A percentile compares a stretch with the other conserved stretches of the same genome.
Conservation (phyloP, 768 basidiomycete species). For the Lactifluus echinatus region DNA sequence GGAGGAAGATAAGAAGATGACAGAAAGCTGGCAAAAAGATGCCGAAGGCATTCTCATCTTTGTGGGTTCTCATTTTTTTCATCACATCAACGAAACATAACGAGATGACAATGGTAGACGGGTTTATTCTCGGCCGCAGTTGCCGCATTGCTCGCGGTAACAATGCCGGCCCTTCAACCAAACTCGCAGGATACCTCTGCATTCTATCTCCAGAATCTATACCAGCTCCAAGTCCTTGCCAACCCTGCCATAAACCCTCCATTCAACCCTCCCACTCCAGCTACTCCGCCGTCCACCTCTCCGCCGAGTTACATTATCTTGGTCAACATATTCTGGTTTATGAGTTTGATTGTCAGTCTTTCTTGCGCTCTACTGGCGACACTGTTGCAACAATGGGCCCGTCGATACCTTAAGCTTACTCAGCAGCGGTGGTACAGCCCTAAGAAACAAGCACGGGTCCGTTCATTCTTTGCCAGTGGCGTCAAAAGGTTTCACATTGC, state of each 20-base stretch:
- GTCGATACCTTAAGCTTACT: background rate
- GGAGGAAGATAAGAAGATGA: slow-evolving; percentile 2
- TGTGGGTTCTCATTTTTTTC: slow-evolving; percentile 2
- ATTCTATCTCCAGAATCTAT: background rate
- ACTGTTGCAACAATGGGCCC: slow-evolving; percentile 3
- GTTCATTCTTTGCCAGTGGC: background rate
- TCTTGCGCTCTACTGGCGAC: slow-evolving; percentile 2
- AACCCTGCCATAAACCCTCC: background rate
- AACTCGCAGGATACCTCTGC: too few relatives aligned
- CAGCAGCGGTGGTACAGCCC: background rate
- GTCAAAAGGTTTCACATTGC: background rate
- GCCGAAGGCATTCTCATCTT: background rate
- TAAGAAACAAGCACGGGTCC: background rate
- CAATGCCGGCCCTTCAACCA: too few relatives aligned
- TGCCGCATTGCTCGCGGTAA: background rate
- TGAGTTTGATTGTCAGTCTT: background rate
- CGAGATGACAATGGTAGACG: background rate
- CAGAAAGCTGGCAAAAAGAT: background rate
- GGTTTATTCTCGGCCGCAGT: background rate
- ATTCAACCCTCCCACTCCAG: background rate
- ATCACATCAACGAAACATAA: background rate
- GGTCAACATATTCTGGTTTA: slow-evolving; percentile 9
- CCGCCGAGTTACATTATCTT: background rate
- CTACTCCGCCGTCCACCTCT: too few relatives aligned
- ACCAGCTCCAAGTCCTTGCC: background rate